Base-by-base conservation (phyloP, 2,329 filamentous ascomycete genomes). In the Thelonectria olida region DNA sequence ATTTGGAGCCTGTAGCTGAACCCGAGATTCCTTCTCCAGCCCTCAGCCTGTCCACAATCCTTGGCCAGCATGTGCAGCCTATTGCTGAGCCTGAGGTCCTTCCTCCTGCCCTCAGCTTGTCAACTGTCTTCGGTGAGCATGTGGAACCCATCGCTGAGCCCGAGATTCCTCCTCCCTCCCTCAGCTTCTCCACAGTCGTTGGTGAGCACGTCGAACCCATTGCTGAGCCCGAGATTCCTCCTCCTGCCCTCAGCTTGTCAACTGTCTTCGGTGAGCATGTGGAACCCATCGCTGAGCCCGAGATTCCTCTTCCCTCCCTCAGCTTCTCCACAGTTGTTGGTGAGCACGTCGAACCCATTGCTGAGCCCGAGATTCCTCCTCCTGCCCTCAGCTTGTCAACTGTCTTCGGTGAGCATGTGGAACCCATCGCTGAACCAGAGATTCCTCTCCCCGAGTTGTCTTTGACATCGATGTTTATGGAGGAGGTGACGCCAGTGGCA, bases 11-110 rank as follows among this genome's bases (percentile, higher is more conserved):
- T 7, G 28, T 31, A 13, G 28, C 28, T 7, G 28, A 71, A 47
- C 71, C 71, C 0, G 54, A 61, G 15, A 54, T 65, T 15, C 28
- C 28, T 31, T 13, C 28, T 31, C 28, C 28, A 31, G 28, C 28
- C 13, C 28, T 31, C 28, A 31, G 28, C 28, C 71, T 77, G 42
- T 78, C 72, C 28, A 64, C 63, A 19, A 71, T 78, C 44, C 67
- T 78, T 13, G 72, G 75, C 9, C 76, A 82, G 64, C 71, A 72
- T 25, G 74, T 84, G 3, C 77, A 80, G 65, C 81, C 81, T 12
- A 52, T 75, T 4, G 67, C 74, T 3, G 81, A 82, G 55, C 73
- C 77, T 2, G 76, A 74, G 55, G 51, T 48, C 9, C 70, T 76
- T 13, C 68, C 70, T 1, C 74, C 77, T 6, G 65, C 71, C 1